These are phyloP conservation scores for Mortierella sp. DNA, from an alignment of 371 early-diverging fungal genomes.

Conservation along the genomic window DNA sequence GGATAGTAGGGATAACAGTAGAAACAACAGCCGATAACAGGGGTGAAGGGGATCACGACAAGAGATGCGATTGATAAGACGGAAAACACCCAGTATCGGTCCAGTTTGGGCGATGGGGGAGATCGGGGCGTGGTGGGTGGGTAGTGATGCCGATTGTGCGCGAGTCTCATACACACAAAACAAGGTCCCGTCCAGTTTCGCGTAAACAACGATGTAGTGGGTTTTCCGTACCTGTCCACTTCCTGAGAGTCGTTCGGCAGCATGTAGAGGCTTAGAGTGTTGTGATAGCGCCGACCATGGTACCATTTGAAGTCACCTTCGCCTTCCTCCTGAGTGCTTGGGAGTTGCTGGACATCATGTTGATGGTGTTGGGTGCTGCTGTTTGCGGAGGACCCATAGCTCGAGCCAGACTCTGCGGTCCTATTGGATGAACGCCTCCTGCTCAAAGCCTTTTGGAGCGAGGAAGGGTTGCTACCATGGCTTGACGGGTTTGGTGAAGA, in stretches of 20 bases:
- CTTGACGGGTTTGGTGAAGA: neutral
- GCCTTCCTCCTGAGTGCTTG: slow-evolving; percentile 26
- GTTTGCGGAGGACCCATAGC: slow-evolving; percentile 18
- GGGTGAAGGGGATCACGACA: too few species aligned
- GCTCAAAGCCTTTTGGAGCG: slow-evolving; percentile 27
- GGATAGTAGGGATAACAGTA: neutral
- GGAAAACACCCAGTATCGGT: too few species aligned
- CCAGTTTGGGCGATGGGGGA: too few species aligned
- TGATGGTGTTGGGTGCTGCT: slow-evolving; percentile 3
- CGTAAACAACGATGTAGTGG: neutral
- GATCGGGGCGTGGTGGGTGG: too few species aligned
- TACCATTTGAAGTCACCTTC: slow-evolving; percentile 21
- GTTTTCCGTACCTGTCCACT: slow-evolving; percentile 37
- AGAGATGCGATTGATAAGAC: too few species aligned
- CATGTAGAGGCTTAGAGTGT: slow-evolving; percentile 35
- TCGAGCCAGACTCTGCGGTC: slow-evolving; percentile 15
- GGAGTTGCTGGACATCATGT: slow-evolving; percentile 11
- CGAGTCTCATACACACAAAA: too few species aligned
- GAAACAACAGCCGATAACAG: neutral
- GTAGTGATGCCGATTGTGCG: too few species aligned
- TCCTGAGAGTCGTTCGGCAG: slow-evolving; percentile 45
- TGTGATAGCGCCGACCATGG: slow-evolving; percentile 42
- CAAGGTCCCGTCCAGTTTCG: too few species aligned
- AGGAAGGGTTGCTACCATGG: neutral
- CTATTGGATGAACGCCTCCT: slow-evolving; percentile 37